These are phyloP conservation scores for Asterophora parasitica DNA, from an alignment of 768 basidiomycete genomes.

Conservation along the genomic window DNA sequence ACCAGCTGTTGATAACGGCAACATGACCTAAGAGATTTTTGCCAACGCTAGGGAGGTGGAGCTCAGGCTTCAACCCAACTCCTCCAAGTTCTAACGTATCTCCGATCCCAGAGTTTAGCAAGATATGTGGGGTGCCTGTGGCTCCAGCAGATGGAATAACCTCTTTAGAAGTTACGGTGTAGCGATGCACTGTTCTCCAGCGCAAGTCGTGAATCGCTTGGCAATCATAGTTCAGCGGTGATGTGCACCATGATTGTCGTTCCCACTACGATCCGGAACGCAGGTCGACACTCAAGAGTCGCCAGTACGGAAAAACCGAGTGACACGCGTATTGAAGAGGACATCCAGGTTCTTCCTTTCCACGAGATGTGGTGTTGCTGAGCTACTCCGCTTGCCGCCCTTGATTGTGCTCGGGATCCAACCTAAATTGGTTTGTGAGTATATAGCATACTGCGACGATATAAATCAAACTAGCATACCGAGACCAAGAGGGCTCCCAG, in stretches of 20 bases:
- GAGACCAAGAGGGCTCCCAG: constrained; percentile 36
- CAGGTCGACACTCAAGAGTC: constrained; percentile 1
- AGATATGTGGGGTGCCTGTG: constrained; percentile 27
- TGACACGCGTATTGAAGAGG: constrained; percentile 20
- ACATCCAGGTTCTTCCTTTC: constrained; percentile 24
- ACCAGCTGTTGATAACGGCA: constrained; percentile 16
- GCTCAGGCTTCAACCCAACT: constrained; percentile 18
- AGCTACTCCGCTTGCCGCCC: constrained; percentile 15
- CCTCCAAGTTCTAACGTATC: constrained; percentile 14
- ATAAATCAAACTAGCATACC: too few species aligned
- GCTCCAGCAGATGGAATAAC: constrained; percentile 41
- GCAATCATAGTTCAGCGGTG: not conserved
- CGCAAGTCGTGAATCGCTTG: too few species aligned
- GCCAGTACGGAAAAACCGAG: constrained; percentile 17
- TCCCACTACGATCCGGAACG: not conserved
- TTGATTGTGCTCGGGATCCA: constrained; percentile 14
- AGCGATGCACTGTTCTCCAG: too few species aligned
- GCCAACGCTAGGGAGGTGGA: constrained; percentile 24
- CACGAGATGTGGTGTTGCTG: constrained; percentile 18
- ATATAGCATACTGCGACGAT: constrained; percentile 1
- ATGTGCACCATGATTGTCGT: too few species aligned
- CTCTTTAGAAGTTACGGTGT: constrained; percentile 44
- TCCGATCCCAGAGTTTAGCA: constrained; percentile 32
- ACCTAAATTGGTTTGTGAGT: constrained; percentile 10
- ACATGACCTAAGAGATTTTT: constrained; percentile 26